Base-by-base conservation (phyloP, 352 stramenopile genomes). In the Pythium apleroticum region DNA sequence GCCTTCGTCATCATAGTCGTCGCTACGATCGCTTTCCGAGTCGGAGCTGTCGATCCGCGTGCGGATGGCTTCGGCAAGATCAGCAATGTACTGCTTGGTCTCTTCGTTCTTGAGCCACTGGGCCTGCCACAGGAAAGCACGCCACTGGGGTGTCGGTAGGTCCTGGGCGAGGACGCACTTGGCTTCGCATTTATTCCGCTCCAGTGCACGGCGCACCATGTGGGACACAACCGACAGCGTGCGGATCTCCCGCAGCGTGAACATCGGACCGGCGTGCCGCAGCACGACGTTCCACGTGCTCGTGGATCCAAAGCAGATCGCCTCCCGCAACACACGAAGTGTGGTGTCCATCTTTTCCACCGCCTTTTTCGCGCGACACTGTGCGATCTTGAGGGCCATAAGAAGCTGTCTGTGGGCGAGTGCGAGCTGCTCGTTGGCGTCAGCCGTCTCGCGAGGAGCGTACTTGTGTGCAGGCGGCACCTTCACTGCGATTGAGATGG, bases 381-480 rank as follows among this genome's bases (percentile, higher is more conserved):
- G 80, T 3, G 81, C 76, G 52, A 81, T 75, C 35, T 89, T 89
- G 33, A 90, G 74, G 8, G 72, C 82, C 81, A 93, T 90, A 14
- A 78, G 69, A 14, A 93, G 74, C 60, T 91, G 81, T 8, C 84
- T 75, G 39, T 93, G 69, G 19, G 84, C 84, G 12, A 89, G 61
- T 4, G 57, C 63, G 37, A 93, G 75, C 53, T 93, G 84, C 0
- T 86, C 84, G 12, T 79, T 79, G 6, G 78, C 79, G 64, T 93
- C 81, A 17, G 88, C 68, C 4, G 77, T 86, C 9, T 76, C 80
- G n/a, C 81, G 66, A 5, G 81, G 77, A n/a, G 77, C 45, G 57
- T 90, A 93, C 37, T 85, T 82, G 60, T 91, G 80, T 1, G 84
- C 77, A 8, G 82, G 78, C 1, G 84, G 81, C 8, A 71, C 66